Evolutionary conservation across 2,329 filamentous ascomycete species (phyloP).

Genomic region (Apiospora pterosperma): DNA sequence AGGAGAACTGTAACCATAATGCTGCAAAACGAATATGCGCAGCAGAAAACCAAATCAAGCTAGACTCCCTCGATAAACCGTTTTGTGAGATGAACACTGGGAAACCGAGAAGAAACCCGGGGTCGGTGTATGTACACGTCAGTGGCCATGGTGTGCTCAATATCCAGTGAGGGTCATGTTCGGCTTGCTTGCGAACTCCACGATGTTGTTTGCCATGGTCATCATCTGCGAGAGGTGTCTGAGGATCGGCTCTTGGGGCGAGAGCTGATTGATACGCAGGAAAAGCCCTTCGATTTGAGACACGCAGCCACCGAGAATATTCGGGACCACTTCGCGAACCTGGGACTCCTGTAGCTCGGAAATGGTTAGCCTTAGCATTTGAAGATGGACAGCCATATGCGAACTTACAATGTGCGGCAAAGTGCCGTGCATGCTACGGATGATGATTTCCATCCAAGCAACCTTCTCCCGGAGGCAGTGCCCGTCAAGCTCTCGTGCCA

Average conservation of each 20-base stretch:
- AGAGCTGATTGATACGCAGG: conserved; percentile 44
- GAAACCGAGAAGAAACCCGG: neutral
- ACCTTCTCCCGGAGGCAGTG: conserved; percentile 53
- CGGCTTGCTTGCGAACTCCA: conserved; percentile 17
- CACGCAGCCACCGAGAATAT: conserved; percentile 53
- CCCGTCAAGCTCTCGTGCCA: conserved; percentile 56
- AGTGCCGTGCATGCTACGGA: conserved; percentile 49
- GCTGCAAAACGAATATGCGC: neutral
- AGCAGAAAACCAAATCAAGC: neutral
- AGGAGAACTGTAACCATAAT: neutral
- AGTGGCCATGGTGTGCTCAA: neutral
- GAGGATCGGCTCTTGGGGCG: conserved; percentile 45
- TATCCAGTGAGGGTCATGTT: conserved; percentile 5
- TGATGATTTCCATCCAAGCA: conserved; percentile 57
- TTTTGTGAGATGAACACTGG: neutral
- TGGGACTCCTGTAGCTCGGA: conserved; percentile 44
- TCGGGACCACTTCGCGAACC: conserved; percentile 52
- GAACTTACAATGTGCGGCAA: conserved; percentile 48
- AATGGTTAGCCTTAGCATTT: conserved; percentile 21
- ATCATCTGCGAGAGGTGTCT: conserved; percentile 46
- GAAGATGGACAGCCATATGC: neutral
- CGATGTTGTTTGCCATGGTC: conserved; percentile 22
- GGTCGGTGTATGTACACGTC: conserved; percentile 1
- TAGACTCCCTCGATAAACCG: neutral
- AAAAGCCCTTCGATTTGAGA: conserved; percentile 50